Conservation (phyloP, 768 basidiomycete genomes). For the Termitomyces titanicus region DNA sequence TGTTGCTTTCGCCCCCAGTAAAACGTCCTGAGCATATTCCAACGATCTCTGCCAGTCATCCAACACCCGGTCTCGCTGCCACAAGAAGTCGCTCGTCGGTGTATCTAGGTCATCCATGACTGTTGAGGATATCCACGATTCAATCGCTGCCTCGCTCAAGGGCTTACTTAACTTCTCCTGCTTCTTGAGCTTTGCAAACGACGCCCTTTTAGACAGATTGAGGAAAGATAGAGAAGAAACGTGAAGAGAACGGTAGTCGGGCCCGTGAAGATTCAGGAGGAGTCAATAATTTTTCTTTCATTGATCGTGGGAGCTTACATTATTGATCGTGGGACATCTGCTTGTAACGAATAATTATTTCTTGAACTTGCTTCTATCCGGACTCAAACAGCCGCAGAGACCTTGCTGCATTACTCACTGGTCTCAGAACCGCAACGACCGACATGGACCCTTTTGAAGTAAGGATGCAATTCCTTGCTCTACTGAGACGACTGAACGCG, state of each 20-base stretch:
- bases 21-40: conserved; percentile 44
- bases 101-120: conserved; percentile 27
- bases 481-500: conserved; percentile 64
- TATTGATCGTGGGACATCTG: conserved; percentile 13
- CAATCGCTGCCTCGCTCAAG: conserved; percentile 53
- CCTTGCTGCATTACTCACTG: no score
- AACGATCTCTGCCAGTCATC: conserved; percentile 54
- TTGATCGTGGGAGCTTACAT: conserved; percentile 5
- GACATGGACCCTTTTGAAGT: conserved; percentile 76
- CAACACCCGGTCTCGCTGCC: conserved; percentile 53
- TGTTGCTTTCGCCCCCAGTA: conserved; percentile 54
- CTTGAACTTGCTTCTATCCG: no score
- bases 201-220: conserved; percentile 35
- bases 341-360: neutral
- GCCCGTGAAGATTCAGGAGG: neutral
- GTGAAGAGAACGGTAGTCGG: neutral
- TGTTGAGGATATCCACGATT: conserved; percentile 61
- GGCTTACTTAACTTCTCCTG: conserved; percentile 35
- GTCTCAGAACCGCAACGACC: no score
- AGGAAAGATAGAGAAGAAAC: neutral
- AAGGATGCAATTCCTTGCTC: conserved; percentile 66
- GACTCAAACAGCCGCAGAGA: no score
- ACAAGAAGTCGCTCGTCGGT: conserved; percentile 28
- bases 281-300: conserved; percentile 6
- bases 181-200: conserved; percentile 47